Percentiles rank a stretch among this genome's conserved stretches.
phyloP scores from a whole-genome alignment of 1,284 basidiomycete species.

The Ganoderma multipileum region DNA sequence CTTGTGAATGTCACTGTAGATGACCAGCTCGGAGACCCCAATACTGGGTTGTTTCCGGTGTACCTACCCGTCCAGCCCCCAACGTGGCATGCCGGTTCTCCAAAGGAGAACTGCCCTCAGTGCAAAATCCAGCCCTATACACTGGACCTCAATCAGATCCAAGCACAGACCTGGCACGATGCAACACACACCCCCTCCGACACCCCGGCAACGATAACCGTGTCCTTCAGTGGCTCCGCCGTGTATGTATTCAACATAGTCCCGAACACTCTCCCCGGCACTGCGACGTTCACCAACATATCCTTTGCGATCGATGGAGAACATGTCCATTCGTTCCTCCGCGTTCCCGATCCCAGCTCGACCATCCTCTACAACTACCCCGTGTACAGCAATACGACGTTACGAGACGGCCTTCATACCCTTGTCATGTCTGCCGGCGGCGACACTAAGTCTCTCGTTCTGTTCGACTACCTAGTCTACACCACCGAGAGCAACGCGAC shows the following conservation, averaged over 20 bases:
- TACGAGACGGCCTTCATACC: constrained; percentile 26
- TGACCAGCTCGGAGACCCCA: background rate
- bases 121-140: background rate
- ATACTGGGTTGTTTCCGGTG: background rate
- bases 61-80: background rate
- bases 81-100: background rate
- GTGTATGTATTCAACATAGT: background rate
- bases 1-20: background rate
- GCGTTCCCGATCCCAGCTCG: background rate
- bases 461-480: constrained; percentile 34
- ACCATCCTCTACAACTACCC: background rate
- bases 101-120: background rate
- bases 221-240: background rate
- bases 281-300: background rate
- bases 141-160: background rate
- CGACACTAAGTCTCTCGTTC: constrained; percentile 18
- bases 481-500: background rate
- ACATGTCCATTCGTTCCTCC: background rate
- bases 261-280: background rate
- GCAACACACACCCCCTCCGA: background rate
- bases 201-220: background rate
- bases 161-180: background rate
- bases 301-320: background rate
- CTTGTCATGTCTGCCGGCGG: constrained; percentile 20
- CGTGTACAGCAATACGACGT: constrained; percentile 31